These are phyloP conservation scores for Suillus subluteus DNA, from an alignment of 768 basidiomycete genomes.

Conservation along the genomic window DNA sequence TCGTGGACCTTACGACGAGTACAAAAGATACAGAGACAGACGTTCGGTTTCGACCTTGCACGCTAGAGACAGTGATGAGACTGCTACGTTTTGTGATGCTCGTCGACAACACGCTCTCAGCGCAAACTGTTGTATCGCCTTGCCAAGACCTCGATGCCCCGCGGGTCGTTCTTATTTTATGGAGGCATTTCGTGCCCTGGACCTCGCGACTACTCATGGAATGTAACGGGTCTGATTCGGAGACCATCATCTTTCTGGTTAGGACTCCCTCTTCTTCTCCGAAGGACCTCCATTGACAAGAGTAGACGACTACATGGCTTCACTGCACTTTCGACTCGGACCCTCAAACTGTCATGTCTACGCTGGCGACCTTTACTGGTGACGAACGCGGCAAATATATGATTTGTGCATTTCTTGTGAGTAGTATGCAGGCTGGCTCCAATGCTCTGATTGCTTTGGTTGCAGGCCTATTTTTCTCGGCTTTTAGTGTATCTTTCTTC, in stretches of 20 bases:
- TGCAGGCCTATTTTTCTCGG: conserved; percentile 27
- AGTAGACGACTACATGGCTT: conserved; percentile 59
- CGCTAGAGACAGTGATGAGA: conserved; percentile 45
- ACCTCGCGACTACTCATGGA: conserved; percentile 68
- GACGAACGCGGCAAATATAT: conserved; percentile 5
- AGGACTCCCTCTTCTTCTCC: conserved; percentile 20
- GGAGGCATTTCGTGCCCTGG: conserved; percentile 63
- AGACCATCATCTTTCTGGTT: conserved; percentile 54
- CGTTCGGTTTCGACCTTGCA: conserved; percentile 50
- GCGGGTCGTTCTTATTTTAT: conserved; percentile 56
- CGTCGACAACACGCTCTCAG: conserved; percentile 20
- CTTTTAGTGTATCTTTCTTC: conserved; percentile 25
- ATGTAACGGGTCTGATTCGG: conserved; percentile 49
- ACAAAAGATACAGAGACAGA: neutral
- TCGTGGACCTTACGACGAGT: conserved; percentile 22
- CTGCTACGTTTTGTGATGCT: conserved; percentile 46
- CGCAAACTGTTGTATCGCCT: conserved; percentile 17
- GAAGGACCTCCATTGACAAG: conserved; percentile 10
- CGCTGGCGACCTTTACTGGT: neutral
- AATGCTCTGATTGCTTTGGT: neutral
- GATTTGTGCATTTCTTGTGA: conserved; percentile 6
- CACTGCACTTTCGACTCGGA: conserved; percentile 31
- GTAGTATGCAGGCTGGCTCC: neutral
- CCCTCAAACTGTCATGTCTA: neutral
- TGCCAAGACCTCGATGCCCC: conserved; percentile 41